Conservation (phyloP, 2,329 filamentous ascomycete species). For the Apiospora kogelbergensis region DNA sequence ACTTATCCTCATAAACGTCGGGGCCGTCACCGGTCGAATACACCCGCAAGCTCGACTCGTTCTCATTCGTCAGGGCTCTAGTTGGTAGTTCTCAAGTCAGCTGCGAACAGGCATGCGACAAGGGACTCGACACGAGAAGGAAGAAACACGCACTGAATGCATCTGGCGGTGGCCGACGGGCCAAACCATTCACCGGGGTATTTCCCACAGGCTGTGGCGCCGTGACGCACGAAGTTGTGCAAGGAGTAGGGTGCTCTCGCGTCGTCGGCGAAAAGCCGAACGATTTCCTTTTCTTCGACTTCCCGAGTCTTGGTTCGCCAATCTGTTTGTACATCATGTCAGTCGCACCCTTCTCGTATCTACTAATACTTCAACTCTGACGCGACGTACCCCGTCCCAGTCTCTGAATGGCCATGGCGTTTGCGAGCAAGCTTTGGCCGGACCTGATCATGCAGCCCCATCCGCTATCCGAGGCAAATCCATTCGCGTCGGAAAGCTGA, state of each 20-base stretch:
- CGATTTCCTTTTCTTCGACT: constrained; percentile 66
- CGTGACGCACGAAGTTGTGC: constrained; percentile 89
- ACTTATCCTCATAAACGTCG: constrained; percentile 89
- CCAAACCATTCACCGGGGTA: constrained; percentile 98
- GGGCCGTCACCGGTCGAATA: constrained; percentile 89
- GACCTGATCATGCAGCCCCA: constrained; percentile 99
- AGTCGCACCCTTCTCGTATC: constrained; percentile 12
- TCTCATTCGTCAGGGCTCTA: constrained; percentile 72
- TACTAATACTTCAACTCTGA: background rate
- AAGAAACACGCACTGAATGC: constrained; percentile 72
- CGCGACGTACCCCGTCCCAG: constrained; percentile 72
- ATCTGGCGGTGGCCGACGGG: constrained; percentile 90
- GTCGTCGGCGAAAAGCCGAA: constrained; percentile 86
- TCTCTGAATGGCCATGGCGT: constrained; percentile 70
- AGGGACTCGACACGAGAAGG: constrained; percentile 6
- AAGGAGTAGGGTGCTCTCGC: constrained; percentile 87
- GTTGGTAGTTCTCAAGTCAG: background rate
- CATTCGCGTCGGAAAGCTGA: constrained; percentile 73
- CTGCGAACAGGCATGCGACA: background rate
- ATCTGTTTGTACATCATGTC: constrained; percentile 45
- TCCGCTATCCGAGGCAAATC: constrained; percentile 90
- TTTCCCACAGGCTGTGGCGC: constrained; percentile 84
- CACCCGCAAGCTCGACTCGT: constrained; percentile 68
- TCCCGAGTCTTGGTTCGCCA: constrained; percentile 68
- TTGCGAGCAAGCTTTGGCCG: constrained; percentile 89